These are phyloP conservation scores for Aspergillus sparsus DNA, from an alignment of 495 filamentous ascomycete genomes.

Conservation along the genomic window DNA sequence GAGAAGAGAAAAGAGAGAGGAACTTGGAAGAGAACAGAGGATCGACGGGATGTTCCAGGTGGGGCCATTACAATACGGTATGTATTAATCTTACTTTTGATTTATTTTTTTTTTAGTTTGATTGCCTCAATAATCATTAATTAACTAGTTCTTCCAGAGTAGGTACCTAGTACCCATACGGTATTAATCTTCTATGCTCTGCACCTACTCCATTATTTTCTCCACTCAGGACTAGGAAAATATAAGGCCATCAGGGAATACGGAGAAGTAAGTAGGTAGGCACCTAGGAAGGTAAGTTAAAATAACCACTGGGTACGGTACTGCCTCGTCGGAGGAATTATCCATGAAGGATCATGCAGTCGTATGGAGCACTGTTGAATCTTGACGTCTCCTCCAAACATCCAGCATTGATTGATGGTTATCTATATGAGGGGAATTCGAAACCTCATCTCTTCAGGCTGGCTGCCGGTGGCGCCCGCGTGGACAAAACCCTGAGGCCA, in stretches of 20 bases:
- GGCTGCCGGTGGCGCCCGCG: too few relatives aligned
- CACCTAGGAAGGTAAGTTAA: too few relatives aligned
- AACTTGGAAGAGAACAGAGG: background rate
- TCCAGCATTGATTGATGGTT: background rate
- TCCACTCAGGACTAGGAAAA: background rate
- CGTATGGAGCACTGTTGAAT: slow-evolving; percentile 1
- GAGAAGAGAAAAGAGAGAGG: slow-evolving; percentile 16
- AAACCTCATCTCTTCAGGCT: background rate
- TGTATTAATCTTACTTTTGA: background rate
- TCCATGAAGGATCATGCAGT: background rate
- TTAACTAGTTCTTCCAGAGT: background rate
- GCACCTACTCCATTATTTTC: background rate
- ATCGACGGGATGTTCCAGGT: slow-evolving; percentile 22
- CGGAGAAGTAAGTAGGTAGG: background rate
- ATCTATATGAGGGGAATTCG: background rate
- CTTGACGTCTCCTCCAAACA: background rate
- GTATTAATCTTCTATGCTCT: too few relatives aligned
- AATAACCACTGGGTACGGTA: too few relatives aligned
- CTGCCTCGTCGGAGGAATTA: background rate
- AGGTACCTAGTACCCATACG: too few relatives aligned
- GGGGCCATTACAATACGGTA: slow-evolving; percentile 20
- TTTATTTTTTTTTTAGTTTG: background rate
- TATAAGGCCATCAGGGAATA: background rate
- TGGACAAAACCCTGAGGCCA: too few relatives aligned
- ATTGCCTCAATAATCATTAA: background rate